phyloP scores from a whole-genome alignment of 345 rosid species.

The Acer campestre region DNA sequence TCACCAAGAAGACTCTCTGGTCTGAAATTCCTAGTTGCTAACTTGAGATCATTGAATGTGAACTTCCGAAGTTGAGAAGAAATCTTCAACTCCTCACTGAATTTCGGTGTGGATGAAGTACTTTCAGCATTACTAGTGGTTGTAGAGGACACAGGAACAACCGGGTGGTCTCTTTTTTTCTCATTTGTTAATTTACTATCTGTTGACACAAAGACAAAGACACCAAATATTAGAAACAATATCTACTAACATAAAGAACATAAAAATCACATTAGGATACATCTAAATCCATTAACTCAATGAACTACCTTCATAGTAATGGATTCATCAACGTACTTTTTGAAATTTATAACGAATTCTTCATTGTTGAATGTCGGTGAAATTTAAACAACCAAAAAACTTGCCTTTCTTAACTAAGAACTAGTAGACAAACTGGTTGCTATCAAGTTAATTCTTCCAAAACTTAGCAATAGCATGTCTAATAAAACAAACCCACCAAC shows the following conservation, averaged over 20 bases:
- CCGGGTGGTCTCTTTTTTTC: conserved; percentile 40
- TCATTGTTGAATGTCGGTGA: neutral
- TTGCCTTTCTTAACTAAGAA: neutral
- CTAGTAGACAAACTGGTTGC: conserved; percentile 7
- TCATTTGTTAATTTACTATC: conserved; percentile 45
- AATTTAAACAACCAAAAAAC: neutral
- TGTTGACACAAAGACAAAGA: conserved; percentile 31
- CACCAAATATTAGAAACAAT: neutral
- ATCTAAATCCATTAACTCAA: neutral
- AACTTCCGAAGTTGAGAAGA: conserved; percentile 75
- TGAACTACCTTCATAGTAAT: neutral
- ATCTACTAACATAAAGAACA: neutral
- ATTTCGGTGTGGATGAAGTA: conserved; percentile 56
- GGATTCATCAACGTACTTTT: neutral
- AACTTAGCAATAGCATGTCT: conserved; percentile 10
- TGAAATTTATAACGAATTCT: neutral
- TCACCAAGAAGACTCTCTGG: conserved; percentile 88
- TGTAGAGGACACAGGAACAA: conserved; percentile 46
- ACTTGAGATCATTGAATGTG: conserved; percentile 69
- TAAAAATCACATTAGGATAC: neutral
- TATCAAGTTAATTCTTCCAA: neutral
- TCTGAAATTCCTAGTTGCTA: conserved; percentile 79
- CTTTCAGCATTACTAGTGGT: conserved; percentile 52
- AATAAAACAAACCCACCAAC: conserved; percentile 5
- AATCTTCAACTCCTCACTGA: conserved; percentile 68